Conservation (phyloP, 2,329 filamentous ascomycete species). For the Aspergillus udagawae region DNA sequence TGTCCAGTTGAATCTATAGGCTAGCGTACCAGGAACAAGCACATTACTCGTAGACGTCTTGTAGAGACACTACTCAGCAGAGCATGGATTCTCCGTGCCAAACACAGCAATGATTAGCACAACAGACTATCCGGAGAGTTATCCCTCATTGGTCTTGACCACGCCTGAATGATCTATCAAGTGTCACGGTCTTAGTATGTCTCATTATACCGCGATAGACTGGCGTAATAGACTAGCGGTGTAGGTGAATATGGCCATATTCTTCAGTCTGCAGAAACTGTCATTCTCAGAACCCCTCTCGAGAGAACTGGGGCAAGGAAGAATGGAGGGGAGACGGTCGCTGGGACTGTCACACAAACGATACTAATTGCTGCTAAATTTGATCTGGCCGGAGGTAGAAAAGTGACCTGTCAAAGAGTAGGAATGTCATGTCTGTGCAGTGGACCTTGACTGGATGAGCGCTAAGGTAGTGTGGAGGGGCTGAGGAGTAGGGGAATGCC, state of each 20-base stretch:
- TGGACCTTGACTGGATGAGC: background rate
- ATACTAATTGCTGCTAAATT: background rate
- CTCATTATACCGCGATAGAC: background rate
- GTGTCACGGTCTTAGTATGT: background rate
- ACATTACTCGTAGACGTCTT: background rate
- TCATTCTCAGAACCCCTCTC: background rate
- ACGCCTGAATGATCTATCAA: background rate
- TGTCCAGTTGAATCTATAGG: no score
- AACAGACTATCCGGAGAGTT: background rate
- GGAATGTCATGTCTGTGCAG: background rate
- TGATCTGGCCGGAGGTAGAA: background rate
- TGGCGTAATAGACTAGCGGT: background rate
- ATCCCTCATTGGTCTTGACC: background rate
- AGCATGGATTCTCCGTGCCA: background rate
- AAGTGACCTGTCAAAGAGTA: background rate
- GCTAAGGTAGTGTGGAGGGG: background rate
- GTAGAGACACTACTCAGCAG: no score
- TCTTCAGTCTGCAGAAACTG: background rate
- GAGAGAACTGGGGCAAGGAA: background rate
- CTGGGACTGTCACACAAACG: background rate
- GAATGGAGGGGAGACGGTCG: background rate
- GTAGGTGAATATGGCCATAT: background rate
- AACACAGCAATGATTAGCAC: background rate
- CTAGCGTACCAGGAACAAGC: background rate
- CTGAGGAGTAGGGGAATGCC: background rate